These are phyloP conservation scores for Phytophthora hybrid DNA, from an alignment of 352 stramenopile genomes.

Conservation along the genomic window DNA sequence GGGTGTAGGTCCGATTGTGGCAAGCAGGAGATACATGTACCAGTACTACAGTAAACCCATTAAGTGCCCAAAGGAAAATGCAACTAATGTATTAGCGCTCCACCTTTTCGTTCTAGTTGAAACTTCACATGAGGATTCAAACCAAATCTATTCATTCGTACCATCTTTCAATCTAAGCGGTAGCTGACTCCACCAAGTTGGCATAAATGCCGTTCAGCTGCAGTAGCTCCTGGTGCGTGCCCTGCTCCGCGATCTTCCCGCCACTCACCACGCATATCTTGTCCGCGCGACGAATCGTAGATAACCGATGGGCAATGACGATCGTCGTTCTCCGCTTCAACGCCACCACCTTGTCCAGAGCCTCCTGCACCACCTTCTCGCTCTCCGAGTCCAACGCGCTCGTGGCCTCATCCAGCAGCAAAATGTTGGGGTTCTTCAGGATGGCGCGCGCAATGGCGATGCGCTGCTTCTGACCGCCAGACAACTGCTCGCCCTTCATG, in stretches of 20 bases:
- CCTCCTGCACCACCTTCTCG: constrained; percentile 86
- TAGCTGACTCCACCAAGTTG: constrained; percentile 35
- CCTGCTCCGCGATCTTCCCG: constrained; percentile 91
- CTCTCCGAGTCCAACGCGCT: constrained; percentile 85
- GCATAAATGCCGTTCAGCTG: constrained; percentile 44
- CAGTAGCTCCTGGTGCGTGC: constrained; percentile 93
- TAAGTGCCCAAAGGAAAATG: too few relatives aligned
- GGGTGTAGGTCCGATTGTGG: too few relatives aligned
- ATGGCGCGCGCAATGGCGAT: constrained; percentile 94
- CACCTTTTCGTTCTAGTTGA: too few relatives aligned
- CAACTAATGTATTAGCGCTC: too few relatives aligned
- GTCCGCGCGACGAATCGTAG: constrained; percentile 48
- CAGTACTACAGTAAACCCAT: too few relatives aligned
- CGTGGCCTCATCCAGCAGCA: constrained; percentile 94
- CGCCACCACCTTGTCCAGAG: constrained; percentile 71
- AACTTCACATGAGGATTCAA: neutral
- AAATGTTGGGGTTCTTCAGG: constrained; percentile 37
- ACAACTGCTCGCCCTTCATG: constrained; percentile 91
- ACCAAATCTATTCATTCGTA: neutral
- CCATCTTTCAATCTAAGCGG: neutral
- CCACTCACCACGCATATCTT: constrained; percentile 94
- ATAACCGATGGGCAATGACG: constrained; percentile 94
- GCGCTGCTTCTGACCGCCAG: constrained; percentile 75
- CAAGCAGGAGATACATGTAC: too few relatives aligned
- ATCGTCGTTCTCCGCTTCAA: constrained; percentile 86